These are phyloP conservation scores for Excoecaria agallocha DNA, from an alignment of 345 rosid genomes.

Conservation along the genomic window DNA sequence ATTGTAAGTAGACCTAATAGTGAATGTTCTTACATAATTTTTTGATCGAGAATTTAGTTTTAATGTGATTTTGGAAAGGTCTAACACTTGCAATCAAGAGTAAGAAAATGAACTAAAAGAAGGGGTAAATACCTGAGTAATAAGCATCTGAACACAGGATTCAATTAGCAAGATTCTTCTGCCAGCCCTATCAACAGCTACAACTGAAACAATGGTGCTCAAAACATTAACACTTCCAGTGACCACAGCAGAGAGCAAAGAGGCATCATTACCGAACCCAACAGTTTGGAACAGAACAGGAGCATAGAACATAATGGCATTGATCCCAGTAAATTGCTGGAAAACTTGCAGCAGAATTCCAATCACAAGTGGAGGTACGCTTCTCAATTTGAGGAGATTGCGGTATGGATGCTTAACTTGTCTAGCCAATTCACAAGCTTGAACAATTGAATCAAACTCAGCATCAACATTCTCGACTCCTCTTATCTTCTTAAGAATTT, in stretches of 20 bases:
- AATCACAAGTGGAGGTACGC: slow-evolving; percentile 52
- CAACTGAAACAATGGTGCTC: slow-evolving; percentile 37
- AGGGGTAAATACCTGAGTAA: slow-evolving; percentile 10
- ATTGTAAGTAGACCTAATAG: no score
- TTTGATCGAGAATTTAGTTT: no score
- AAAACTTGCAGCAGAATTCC: slow-evolving; percentile 52
- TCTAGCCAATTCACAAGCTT: slow-evolving; percentile 38
- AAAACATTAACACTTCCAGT: slow-evolving; percentile 33
- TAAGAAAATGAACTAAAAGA: no score
- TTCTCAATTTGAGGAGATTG: slow-evolving; percentile 40
- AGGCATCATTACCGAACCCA: slow-evolving; percentile 33
- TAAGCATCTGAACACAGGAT: slow-evolving; percentile 43
- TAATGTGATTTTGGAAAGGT: no score
- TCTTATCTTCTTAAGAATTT: slow-evolving; percentile 45
- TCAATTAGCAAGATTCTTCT: slow-evolving; percentile 45
- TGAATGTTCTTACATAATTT: no score
- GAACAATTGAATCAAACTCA: slow-evolving; percentile 41
- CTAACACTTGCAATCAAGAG: no score
- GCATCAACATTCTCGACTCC: slow-evolving; percentile 47
- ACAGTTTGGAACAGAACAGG: slow-evolving; percentile 40
- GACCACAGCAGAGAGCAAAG: slow-evolving; percentile 32
- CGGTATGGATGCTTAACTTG: slow-evolving; percentile 42
- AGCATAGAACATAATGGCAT: slow-evolving; percentile 44
- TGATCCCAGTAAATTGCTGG: slow-evolving; percentile 67
- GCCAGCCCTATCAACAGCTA: slow-evolving; percentile 30